Conservation (phyloP, 345 rosid genomes). For the Corymbia maculata region DNA sequence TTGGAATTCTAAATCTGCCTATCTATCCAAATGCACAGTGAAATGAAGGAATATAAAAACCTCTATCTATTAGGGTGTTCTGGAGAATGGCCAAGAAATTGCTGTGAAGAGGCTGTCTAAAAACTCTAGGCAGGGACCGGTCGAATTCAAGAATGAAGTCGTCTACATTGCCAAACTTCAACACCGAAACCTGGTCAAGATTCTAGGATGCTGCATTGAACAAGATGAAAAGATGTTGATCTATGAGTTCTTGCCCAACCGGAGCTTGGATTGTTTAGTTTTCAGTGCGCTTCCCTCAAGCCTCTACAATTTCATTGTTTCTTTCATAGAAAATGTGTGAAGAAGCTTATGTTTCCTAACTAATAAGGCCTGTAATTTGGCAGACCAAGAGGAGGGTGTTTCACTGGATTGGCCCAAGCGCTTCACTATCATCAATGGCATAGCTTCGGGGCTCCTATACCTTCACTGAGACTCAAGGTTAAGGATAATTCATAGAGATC, state of each 20-base stretch:
- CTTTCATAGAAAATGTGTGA: neutral
- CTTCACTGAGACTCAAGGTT: slow-evolving; percentile 18
- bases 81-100: neutral
- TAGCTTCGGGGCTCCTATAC: slow-evolving; percentile 1
- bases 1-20: neutral
- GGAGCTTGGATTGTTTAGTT: neutral
- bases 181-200: neutral
- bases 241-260: neutral
- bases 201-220: neutral
- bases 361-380: neutral
- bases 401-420: neutral
- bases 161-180: neutral
- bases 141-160: neutral
- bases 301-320: neutral
- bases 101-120: neutral
- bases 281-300: neutral
- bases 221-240: neutral
- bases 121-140: neutral
- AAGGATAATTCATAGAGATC: slow-evolving; percentile 3
- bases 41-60: neutral
- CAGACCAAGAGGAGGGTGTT: neutral
- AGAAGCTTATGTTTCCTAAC: neutral
- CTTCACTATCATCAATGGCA: neutral
- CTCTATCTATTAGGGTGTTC: neutral
- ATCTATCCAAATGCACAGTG: too few species aligned